Percentiles rank a stretch among this genome's conserved stretches.
These are phyloP conservation scores for Rhodotorula babjevae DNA, from an alignment of 768 basidiomycete genomes.

Conservation along the genomic window DNA sequence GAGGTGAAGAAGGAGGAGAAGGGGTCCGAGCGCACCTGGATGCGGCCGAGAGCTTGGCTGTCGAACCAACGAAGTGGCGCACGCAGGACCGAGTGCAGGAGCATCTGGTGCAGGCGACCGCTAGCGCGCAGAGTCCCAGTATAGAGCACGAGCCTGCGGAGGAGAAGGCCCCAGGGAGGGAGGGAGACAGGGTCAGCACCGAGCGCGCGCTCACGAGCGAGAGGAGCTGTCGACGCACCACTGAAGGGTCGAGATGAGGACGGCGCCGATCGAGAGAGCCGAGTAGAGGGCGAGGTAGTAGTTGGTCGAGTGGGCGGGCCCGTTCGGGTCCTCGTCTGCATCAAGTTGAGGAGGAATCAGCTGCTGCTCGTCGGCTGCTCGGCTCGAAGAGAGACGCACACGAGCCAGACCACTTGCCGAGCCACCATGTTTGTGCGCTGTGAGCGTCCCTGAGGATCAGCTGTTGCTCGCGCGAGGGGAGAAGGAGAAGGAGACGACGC, in stretches of 20 bases:
- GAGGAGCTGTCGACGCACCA: slow-evolving; percentile 1
- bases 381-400: slow-evolving; percentile 14
- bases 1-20: slow-evolving; percentile 10
- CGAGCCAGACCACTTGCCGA: slow-evolving; percentile 32
- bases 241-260: slow-evolving; percentile 36
- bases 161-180: neutral
- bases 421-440: slow-evolving; percentile 37
- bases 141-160: slow-evolving; percentile 39
- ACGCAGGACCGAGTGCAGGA: slow-evolving; percentile 39
- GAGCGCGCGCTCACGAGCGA: neutral
- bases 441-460: no score
- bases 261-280: slow-evolving; percentile 27
- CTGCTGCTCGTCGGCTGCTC: no score
- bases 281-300: slow-evolving; percentile 42
- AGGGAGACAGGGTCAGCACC: no score
- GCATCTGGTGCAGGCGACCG: slow-evolving; percentile 28
- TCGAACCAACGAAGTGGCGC: slow-evolving; percentile 44
- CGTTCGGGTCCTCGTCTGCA: slow-evolving; percentile 12
- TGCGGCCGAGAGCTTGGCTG: slow-evolving; percentile 38
- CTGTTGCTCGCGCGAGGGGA: no score
- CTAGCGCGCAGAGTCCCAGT: slow-evolving; percentile 35
- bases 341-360: no score
- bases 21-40: neutral
- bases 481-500: no score
- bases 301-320: slow-evolving; percentile 9